Conservation (phyloP, 805 yeast genomes). For the Yarrowia sp. region DNA sequence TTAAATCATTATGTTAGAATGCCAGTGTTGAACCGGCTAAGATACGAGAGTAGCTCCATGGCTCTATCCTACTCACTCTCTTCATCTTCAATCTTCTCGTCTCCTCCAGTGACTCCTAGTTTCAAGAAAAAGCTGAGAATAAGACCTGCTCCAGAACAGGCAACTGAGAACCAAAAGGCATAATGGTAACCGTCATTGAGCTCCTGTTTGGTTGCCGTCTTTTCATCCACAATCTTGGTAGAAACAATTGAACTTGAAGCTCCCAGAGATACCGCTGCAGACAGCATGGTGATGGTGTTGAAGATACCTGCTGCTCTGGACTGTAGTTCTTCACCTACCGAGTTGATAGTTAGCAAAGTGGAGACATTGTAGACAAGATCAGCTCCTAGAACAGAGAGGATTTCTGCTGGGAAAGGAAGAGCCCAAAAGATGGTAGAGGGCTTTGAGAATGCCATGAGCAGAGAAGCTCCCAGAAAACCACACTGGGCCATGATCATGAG, state of each 20-base stretch:
- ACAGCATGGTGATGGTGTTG: constrained; percentile 45
- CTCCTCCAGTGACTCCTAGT: constrained; percentile 37
- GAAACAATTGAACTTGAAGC: constrained; percentile 41
- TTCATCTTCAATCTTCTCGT: background rate
- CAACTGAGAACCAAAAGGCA: constrained; percentile 44
- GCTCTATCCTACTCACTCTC: background rate
- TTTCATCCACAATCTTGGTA: constrained; percentile 24
- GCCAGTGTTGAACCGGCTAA: background rate
- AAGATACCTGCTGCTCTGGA: constrained; percentile 50
- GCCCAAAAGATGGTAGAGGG: constrained; percentile 42
- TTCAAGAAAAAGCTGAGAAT: constrained; percentile 38
- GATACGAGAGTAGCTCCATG: too few species aligned
- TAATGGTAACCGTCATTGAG: constrained; percentile 29
- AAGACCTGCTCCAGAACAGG: constrained; percentile 36
- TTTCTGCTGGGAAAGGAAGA: constrained; percentile 47
- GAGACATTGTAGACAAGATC: constrained; percentile 48
- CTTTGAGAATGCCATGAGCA: constrained; percentile 45
- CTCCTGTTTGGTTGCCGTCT: constrained; percentile 25
- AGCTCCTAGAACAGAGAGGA: constrained; percentile 46
- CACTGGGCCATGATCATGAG: constrained; percentile 40
- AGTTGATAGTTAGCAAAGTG: constrained; percentile 44
- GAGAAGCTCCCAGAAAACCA: constrained; percentile 40
- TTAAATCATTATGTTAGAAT: too few species aligned
- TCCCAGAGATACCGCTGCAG: constrained; percentile 45
- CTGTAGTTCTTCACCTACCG: constrained; percentile 43